A percentile compares a stretch with the other conserved stretches of the same genome.
Evolutionary conservation across 768 basidiomycete genomes (phyloP).

Genomic region (Hysterangium stoloniferum): DNA sequence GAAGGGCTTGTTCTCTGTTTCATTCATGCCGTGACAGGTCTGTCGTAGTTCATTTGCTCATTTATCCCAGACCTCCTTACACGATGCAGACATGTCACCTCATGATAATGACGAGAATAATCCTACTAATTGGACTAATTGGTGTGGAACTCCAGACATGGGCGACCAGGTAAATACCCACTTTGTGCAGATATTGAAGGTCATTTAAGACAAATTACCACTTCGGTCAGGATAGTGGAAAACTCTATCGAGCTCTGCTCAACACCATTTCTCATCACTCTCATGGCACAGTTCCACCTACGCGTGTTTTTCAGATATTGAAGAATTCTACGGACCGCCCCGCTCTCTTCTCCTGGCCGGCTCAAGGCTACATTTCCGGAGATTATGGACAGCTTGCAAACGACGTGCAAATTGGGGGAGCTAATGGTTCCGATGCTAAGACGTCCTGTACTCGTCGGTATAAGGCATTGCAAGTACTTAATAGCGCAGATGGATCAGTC

Average conservation of each 20-base stretch:
- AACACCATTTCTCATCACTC: constrained; percentile 40
- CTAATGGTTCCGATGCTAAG: constrained; percentile 59
- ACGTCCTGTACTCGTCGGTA: constrained; percentile 83
- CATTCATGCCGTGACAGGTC: constrained; percentile 75
- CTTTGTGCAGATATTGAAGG: not conserved
- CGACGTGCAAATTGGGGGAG: constrained; percentile 50
- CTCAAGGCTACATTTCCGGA: constrained; percentile 35
- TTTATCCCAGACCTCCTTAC: not conserved
- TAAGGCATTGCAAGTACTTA: constrained; percentile 61
- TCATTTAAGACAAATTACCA: not conserved
- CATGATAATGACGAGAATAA: constrained; percentile 66
- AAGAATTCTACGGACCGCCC: constrained; percentile 49
- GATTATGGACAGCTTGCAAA: constrained; percentile 54
- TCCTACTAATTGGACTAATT: constrained; percentile 78
- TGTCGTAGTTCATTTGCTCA: constrained; percentile 20
- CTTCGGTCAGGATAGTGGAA: constrained; percentile 40
- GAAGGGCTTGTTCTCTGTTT: constrained; percentile 85
- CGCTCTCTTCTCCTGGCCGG: constrained; percentile 71
- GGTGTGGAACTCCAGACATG: constrained; percentile 77
- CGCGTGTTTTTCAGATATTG: constrained; percentile 75
- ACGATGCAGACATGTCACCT: constrained; percentile 29
- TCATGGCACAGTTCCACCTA: constrained; percentile 16
- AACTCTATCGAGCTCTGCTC: constrained; percentile 52
- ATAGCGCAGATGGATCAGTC: constrained; percentile 35
- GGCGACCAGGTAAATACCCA: constrained; percentile 18